Percentiles rank a stretch among this genome's conserved stretches.
phyloP scores from a whole-genome alignment of 2,329 filamentous ascomycete genomes.

The Fusarium sp. region DNA sequence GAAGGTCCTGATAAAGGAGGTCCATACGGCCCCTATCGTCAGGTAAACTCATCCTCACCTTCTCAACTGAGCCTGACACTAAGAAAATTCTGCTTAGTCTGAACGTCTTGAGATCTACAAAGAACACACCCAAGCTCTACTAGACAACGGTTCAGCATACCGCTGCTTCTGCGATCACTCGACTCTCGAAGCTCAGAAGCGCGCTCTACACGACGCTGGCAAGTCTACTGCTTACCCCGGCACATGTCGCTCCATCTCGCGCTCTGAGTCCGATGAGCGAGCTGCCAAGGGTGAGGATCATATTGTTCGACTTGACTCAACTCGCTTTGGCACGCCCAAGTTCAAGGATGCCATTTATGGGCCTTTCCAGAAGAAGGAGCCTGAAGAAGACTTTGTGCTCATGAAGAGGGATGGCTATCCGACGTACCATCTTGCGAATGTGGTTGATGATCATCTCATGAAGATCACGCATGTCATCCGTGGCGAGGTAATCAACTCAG shows the following conservation, averaged over 20 bases:
- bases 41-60: conserved; percentile 64
- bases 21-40: conserved; percentile 85
- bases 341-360: conserved; percentile 88
- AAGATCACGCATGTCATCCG: conserved; percentile 95
- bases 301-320: conserved; percentile 81
- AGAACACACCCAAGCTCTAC: conserved; percentile 75
- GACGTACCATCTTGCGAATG: conserved; percentile 97
- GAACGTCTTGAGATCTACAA: conserved; percentile 81
- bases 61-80: background rate
- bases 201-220: conserved; percentile 68
- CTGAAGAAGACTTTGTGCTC: conserved; percentile 85
- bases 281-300: conserved; percentile 77
- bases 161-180: conserved; percentile 90
- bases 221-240: conserved; percentile 66
- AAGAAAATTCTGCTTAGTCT: conserved; percentile 67
- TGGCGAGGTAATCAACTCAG: conserved; percentile 71
- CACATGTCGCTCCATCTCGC: conserved; percentile 76
- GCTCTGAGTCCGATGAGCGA: conserved; percentile 76
- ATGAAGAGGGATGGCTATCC: conserved; percentile 93
- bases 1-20: conserved; percentile 91
- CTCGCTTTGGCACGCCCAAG: conserved; percentile 65
- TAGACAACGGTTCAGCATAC: conserved; percentile 82
- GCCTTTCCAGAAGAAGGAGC: conserved; percentile 66
- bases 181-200: conserved; percentile 75
- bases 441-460: conserved; percentile 97